phyloP scores from a whole-genome alignment of 164 flowering plant species.

The Buxus sempervirens region DNA sequence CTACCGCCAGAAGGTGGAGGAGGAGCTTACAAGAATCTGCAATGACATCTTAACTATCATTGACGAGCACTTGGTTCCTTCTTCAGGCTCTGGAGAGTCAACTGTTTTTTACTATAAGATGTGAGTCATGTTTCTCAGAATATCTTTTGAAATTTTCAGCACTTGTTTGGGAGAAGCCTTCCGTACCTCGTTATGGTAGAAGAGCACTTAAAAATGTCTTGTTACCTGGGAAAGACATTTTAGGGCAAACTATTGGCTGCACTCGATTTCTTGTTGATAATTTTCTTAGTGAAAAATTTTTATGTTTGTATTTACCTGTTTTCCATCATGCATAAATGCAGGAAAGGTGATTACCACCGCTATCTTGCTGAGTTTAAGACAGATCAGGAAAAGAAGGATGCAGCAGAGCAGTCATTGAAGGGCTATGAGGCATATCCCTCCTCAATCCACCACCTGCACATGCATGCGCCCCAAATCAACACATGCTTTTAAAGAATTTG shows the following conservation, averaged over 20 bases:
- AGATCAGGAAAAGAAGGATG: constrained; percentile 21
- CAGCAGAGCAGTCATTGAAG: constrained; percentile 23
- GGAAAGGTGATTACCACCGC: constrained; percentile 27
- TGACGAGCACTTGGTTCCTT: constrained; percentile 25
- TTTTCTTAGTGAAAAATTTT: background rate
- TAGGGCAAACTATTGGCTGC: background rate
- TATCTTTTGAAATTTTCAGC: background rate
- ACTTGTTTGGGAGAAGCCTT: background rate
- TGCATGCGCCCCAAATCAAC: background rate
- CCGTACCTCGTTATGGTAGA: background rate
- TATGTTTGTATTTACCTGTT: background rate
- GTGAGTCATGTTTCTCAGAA: constrained; percentile 6
- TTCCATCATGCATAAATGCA: constrained; percentile 3
- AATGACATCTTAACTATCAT: constrained; percentile 22
- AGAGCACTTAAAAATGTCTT: background rate
- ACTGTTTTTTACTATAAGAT: constrained; percentile 25
- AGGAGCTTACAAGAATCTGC: constrained; percentile 22
- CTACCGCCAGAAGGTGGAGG: constrained; percentile 27
- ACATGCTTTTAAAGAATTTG: background rate
- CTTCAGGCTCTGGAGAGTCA: constrained; percentile 20
- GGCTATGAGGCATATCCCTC: constrained; percentile 14
- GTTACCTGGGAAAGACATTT: background rate
- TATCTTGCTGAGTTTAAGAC: constrained; percentile 26
- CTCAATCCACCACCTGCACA: background rate
- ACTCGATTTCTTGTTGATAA: no score